Evolutionary conservation across 169 alveolate species (phyloP).

Genomic region (Eimeria falciformis): DNA sequence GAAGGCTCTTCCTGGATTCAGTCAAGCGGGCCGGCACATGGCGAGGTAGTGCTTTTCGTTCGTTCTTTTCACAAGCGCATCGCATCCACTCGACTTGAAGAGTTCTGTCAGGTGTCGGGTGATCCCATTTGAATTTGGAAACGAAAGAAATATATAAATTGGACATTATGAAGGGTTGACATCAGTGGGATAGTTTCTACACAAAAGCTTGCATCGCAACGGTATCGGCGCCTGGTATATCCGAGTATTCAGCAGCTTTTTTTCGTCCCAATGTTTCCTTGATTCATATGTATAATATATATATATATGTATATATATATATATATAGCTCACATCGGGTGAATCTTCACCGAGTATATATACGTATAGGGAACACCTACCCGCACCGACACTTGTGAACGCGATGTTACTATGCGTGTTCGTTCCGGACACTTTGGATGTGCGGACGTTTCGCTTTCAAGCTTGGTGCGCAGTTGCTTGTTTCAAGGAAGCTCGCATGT

Average conservation of each 20-base stretch:
- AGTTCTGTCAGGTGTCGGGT: conserved; percentile 75
- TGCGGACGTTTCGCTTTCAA: conserved; percentile 59
- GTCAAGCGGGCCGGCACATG: too few relatives aligned
- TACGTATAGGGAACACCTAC: conserved; percentile 59
- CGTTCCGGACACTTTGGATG: conserved; percentile 66
- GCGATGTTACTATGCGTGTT: conserved; percentile 61
- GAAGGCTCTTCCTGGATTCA: too few relatives aligned
- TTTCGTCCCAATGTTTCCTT: conserved; percentile 74
- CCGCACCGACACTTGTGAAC: conserved; percentile 65
- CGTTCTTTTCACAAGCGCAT: conserved; percentile 51
- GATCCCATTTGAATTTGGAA: conserved; percentile 71
- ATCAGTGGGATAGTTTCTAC: conserved; percentile 69
- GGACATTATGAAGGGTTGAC: conserved; percentile 53
- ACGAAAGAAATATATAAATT: conserved; percentile 38
- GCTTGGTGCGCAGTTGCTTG: conserved; percentile 31
- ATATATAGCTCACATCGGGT: not conserved
- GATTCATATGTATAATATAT: conserved; percentile 43
- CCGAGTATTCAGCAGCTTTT: conserved; percentile 54
- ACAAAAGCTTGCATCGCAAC: conserved; percentile 69
- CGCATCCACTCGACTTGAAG: conserved; percentile 62
- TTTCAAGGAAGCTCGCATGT: too few relatives aligned
- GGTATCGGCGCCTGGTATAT: conserved; percentile 57
- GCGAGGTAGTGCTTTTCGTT: conserved; percentile 38
- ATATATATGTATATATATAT: too few relatives aligned
- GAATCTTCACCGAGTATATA: conserved; percentile 49